Percentiles rank a stretch among this genome's conserved stretches.
These are phyloP conservation scores for Nigrospora osmanthi DNA, from an alignment of 2,329 filamentous ascomycete species.

Conservation along the genomic window DNA sequence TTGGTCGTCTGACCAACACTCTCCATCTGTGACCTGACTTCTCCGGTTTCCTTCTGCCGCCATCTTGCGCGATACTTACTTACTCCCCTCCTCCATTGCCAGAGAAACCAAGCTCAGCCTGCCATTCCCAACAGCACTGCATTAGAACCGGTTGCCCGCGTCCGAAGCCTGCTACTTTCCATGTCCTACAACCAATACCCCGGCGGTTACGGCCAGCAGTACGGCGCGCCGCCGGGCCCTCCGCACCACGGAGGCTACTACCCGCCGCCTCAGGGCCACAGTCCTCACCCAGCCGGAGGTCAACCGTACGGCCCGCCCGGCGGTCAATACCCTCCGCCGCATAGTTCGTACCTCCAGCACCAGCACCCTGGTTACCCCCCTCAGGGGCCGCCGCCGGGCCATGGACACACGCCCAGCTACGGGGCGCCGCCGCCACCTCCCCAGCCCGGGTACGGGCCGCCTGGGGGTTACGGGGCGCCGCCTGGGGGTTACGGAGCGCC, in stretches of 20 bases:
- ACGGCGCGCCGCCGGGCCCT: conserved; percentile 8
- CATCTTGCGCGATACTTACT: background rate
- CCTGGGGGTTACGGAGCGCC: conserved; percentile 21
- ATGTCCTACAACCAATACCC: conserved; percentile 7
- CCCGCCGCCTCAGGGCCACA: conserved; percentile 16
- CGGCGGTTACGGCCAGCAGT: conserved; percentile 16
- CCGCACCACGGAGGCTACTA: conserved; percentile 20
- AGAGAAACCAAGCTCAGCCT: background rate
- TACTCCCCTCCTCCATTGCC: background rate
- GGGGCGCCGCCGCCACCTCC: conserved; percentile 31
- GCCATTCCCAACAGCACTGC: background rate
- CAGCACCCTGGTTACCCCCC: conserved; percentile 14
- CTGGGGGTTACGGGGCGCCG: too few relatives aligned
- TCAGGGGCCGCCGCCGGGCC: conserved; percentile 20
- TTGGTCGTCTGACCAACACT: too few relatives aligned
- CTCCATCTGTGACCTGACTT: too few relatives aligned
- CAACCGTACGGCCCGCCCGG: conserved; percentile 23
- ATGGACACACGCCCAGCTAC: conserved; percentile 17
- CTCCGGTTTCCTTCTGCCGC: background rate
- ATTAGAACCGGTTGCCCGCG: background rate
- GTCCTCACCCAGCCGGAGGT: conserved; percentile 14
- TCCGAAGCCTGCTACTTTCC: background rate
- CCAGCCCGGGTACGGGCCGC: conserved; percentile 22
- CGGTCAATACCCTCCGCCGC: conserved; percentile 23
- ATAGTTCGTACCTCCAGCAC: conserved; percentile 4